These are phyloP conservation scores for Coemansia sp. DNA, from an alignment of 192 early-diverging fungal species.

Conservation along the genomic window DNA sequence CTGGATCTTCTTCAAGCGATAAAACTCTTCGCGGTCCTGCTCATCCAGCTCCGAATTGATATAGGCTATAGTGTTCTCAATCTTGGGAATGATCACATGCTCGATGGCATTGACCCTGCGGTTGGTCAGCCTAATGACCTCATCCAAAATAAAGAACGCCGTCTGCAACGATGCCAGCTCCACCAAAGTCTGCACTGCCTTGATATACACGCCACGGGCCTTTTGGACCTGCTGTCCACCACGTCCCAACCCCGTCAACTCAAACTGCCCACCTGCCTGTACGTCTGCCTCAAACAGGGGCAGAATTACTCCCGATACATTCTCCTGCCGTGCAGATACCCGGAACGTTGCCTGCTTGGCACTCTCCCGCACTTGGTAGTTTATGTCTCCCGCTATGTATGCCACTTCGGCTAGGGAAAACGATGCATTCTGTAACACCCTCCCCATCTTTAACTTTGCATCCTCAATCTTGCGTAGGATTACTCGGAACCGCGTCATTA, in stretches of 20 bases:
- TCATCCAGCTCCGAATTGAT: slow-evolving; percentile 97
- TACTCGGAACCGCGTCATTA: slow-evolving; percentile 89
- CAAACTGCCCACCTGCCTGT: slow-evolving; percentile 84
- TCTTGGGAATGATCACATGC: slow-evolving; percentile 96
- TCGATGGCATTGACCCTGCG: slow-evolving; percentile 99
- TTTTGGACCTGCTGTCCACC: slow-evolving; percentile 97
- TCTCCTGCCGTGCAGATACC: slow-evolving; percentile 89
- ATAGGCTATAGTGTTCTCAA: slow-evolving; percentile 97
- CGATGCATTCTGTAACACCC: slow-evolving; percentile 95
- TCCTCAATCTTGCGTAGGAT: slow-evolving; percentile 98
- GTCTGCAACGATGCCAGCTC: slow-evolving; percentile 99
- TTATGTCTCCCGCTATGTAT: slow-evolving; percentile 95
- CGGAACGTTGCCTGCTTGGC: slow-evolving; percentile 87
- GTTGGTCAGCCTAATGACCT: slow-evolving; percentile 99
- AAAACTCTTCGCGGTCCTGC: slow-evolving; percentile 98
- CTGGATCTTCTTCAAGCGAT: slow-evolving; percentile 96
- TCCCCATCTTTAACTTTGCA: slow-evolving; percentile 98
- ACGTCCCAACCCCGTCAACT: slow-evolving; percentile 96
- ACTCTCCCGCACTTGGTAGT: slow-evolving; percentile 93
- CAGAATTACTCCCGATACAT: slow-evolving; percentile 94
- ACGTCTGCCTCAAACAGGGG: slow-evolving; percentile 78
- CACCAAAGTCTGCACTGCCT: slow-evolving; percentile 91
- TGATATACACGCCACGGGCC: slow-evolving; percentile 89
- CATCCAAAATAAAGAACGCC: slow-evolving; percentile 97
- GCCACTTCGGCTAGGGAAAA: slow-evolving; percentile 97